Percentiles rank a stretch among this genome's conserved stretches.
Evolutionary conservation across 139 green algal genomes (phyloP).

Genomic region (Axilococcus clingmanii): DNA sequence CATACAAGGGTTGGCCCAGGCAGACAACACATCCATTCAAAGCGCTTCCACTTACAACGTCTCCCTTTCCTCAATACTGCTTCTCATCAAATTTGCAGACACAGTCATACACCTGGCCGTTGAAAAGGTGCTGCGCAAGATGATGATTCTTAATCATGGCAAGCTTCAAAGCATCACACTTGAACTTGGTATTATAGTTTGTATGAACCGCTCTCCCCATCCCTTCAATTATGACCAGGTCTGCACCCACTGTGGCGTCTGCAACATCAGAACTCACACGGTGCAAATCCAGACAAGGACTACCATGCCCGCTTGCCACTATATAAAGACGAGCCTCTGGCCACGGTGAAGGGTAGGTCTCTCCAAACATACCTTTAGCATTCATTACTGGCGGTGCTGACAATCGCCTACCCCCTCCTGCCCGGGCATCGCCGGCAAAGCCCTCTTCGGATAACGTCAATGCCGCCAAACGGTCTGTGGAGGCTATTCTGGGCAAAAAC

Average conservation of each 20-base stretch:
- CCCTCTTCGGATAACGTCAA: conserved; percentile 2
- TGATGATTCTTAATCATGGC: conserved; percentile 95
- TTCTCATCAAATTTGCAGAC: conserved; percentile 63
- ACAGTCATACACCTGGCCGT: conserved; percentile 84
- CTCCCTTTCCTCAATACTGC: no score
- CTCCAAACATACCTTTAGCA: conserved; percentile 23
- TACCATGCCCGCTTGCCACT: conserved; percentile 70
- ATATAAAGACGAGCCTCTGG: conserved; percentile 57
- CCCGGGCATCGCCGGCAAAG: not conserved
- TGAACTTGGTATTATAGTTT: conserved; percentile 61
- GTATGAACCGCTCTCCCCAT: conserved; percentile 89
- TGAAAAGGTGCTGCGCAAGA: conserved; percentile 73
- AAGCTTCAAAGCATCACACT: conserved; percentile 88
- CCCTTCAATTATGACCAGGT: conserved; percentile 94
- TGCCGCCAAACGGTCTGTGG: conserved; percentile 16
- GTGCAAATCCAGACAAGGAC: conserved; percentile 90
- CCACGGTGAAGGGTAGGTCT: conserved; percentile 22
- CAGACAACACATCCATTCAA: no score
- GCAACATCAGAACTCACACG: conserved; percentile 61
- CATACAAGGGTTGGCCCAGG: no score
- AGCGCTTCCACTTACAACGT: no score
- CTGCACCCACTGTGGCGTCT: conserved; percentile 62
- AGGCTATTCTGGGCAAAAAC: conserved; percentile 20
- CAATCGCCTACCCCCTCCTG: not conserved
- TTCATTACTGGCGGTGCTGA: not conserved